Base-by-base conservation (phyloP, 768 basidiomycete species). In the Termitomyces sp. region DNA sequence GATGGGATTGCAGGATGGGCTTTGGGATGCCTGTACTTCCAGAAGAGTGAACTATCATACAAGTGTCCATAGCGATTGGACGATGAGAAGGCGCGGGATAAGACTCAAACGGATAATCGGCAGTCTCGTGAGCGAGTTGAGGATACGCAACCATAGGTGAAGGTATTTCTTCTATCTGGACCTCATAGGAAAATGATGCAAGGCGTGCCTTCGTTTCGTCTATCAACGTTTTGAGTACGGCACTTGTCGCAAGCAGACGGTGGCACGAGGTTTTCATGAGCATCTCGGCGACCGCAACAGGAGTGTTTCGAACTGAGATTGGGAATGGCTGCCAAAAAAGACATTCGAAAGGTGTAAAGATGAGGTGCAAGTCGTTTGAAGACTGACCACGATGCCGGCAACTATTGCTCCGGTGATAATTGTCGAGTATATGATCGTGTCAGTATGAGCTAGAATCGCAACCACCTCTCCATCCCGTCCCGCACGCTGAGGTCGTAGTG, bases 11-110 rank as follows among this genome's bases (percentile, higher is more conserved):
- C 0, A 70, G 64, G 50, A 78, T 74, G 1, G 76, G 64, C 55
- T 75, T 77, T 0, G 77, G 76, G 36, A 72, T 69, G 0, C 76
- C 75, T 0, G 77, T 75, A 54, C 77, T 77, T 12, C 77, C 77
- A 0, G 79, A 77, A 0, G 78, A 80, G 57, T 78, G 75, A 1
- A 77, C 46, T 57, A 71, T 73, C 34, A 68, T 56, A 36, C 66
- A 53, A 12, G 70, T 43, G 17, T 65, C 69, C 8, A 71, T 58
- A 1, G 54, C 20, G 9, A 12, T 15, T 0, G 69, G 59, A 14
- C 57, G 63, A 7, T 12, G 29, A 32, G 43, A 20, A 20, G 62
- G 32, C n/a, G 32, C 42, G 0, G 62, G 57, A 45, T 65, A 63
- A 11, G 9, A 6, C 25, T 63, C 46, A 43, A 63, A 63, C 17